These are phyloP conservation scores for Haplographium delicatum DNA, from an alignment of 495 filamentous ascomycete species.

Conservation along the genomic window DNA sequence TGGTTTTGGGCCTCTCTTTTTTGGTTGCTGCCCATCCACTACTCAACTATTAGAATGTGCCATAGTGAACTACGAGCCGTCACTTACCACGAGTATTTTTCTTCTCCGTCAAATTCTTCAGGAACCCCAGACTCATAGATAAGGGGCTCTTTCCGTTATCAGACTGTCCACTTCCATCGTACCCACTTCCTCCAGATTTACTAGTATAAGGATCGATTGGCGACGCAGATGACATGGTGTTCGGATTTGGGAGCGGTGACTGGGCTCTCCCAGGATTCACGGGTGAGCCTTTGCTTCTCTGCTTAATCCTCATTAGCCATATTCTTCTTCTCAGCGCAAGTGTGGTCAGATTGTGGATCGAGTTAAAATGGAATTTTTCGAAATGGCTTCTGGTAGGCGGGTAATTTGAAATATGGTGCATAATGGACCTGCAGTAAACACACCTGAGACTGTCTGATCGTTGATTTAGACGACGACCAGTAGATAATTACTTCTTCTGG, in stretches of 20 bases:
- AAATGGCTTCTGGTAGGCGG: not conserved
- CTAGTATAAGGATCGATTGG: constrained; percentile 25
- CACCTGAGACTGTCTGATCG: not conserved
- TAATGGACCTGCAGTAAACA: constrained; percentile 8
- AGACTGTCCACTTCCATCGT: constrained; percentile 27
- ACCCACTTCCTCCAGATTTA: constrained; percentile 19
- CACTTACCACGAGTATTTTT: constrained; percentile 49
- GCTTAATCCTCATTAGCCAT: constrained; percentile 17
- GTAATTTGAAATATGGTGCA: constrained; percentile 15
- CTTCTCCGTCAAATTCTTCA: constrained; percentile 58
- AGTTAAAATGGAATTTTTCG: not conserved
- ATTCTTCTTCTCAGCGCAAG: not conserved
- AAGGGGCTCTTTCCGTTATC: constrained; percentile 46
- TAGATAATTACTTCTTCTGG: not conserved
- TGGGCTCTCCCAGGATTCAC: constrained; percentile 2
- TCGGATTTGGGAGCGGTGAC: not conserved
- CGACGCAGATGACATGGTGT: constrained; percentile 21
- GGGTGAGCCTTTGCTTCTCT: not conserved
- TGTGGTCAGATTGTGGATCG: not conserved
- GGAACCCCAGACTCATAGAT: constrained; percentile 49
- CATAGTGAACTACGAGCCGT: not conserved
- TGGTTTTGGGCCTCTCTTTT: constrained; percentile 89
- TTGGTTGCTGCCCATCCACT: constrained; percentile 77
- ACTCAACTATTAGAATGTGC: not conserved
- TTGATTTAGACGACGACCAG: not conserved